Evolutionary conservation across 371 early-diverging fungal species (phyloP), one percentile per base, ranked within the genome.

Genomic region (Mortierella sp.): DNA sequence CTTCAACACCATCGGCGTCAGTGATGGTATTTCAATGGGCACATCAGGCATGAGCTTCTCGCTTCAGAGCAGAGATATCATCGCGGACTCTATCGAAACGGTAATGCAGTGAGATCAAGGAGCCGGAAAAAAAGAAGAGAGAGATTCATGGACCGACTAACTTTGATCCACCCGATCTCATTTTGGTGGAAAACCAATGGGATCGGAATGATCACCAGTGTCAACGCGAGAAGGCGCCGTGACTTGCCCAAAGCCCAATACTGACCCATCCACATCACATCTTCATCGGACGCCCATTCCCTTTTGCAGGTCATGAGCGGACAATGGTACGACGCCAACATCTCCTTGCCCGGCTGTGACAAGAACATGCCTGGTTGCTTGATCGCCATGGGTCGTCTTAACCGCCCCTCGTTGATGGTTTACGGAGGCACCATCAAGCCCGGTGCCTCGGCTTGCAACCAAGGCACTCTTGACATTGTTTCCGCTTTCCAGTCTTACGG

Each of bases 341-440:
- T 98, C 67, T 91, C 95, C 13, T 78, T 98, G 34, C 98, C 97
- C 7, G 93, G 95, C 34, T 96, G 96, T 79, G 98, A 97, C 84
- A 98, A 98, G 83, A 98, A 98, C 85, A 98, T 98, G 98, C 98
- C 98, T 19, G 98, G 98, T 48, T 90, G 89, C 67, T 78, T 98
- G 63, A 97, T 98, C 71, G 97, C 97, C 62, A 95, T 97, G 92
- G 95, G 90, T 31, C 91, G 98, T 43, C 71, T 95, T 60, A 96
- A 98, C 81, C 91, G 98, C 28, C 98, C 98, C 47, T 94, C 96
- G 0, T 64, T 98, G 43, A 94, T 98, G 90, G 92, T 98, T 16
- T 96, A 96, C 66, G 96, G 96, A 78, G 96, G 96, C 56, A 94
- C 95, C 17, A 96, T 96, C 72, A 79, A 84, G 37, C 90, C 94